Conservation (phyloP, 805 yeast genomes). For the Grigorovia transvaalensis region DNA sequence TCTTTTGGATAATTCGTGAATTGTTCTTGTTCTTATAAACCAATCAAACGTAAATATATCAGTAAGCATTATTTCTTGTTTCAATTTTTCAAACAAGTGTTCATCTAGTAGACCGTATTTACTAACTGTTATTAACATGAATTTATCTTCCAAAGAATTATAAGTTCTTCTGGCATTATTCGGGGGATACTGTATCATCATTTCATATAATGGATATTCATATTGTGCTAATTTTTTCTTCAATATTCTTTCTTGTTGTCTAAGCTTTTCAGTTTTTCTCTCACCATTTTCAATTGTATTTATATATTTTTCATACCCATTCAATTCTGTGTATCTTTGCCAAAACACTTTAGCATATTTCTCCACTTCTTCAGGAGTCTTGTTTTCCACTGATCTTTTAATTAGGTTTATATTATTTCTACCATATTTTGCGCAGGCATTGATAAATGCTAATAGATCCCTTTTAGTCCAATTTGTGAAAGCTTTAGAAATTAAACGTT, state of each 20-base stretch:
- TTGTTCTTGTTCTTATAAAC: conserved; percentile 59
- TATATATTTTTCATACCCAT: conserved; percentile 61
- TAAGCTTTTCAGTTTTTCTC: conserved; percentile 46
- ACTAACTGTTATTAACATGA: conserved; percentile 48
- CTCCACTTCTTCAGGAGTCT: conserved; percentile 49
- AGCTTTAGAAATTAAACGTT: conserved; percentile 42
- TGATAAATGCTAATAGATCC: conserved; percentile 63
- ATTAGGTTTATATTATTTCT: conserved; percentile 41
- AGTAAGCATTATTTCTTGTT: conserved; percentile 49
- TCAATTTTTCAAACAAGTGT: conserved; percentile 51
- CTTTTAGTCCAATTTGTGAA: conserved; percentile 64
- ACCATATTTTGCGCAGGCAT: conserved; percentile 59
- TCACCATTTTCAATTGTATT: conserved; percentile 68
- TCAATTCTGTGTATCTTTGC: conserved; percentile 48
- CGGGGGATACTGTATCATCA: conserved; percentile 67
- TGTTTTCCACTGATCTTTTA: conserved; percentile 44
- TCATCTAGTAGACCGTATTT: conserved; percentile 55
- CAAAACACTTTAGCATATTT: conserved; percentile 54
- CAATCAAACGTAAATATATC: conserved; percentile 63
- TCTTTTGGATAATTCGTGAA: conserved; percentile 63
- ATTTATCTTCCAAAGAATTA: conserved; percentile 61
- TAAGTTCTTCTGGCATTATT: conserved; percentile 69
- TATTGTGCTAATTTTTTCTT: conserved; percentile 42
- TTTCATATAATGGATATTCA: conserved; percentile 51
- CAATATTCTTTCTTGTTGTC: conserved; percentile 46